Base-by-base conservation (phyloP, 2,329 filamentous ascomycete species). In the Colletotrichum sp. region DNA sequence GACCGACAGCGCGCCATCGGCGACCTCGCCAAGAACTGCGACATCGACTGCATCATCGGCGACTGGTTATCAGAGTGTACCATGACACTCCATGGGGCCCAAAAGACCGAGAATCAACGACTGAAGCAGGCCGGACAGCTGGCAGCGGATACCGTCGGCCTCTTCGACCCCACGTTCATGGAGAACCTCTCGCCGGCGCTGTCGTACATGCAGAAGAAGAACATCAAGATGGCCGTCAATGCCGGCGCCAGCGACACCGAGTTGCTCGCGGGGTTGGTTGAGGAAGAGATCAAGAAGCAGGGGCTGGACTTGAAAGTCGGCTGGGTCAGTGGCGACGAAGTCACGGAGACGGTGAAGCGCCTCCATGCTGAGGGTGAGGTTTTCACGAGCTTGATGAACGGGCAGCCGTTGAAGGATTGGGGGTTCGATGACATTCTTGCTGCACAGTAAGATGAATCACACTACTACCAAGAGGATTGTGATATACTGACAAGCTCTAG, bases 1-100 rank as follows among this genome's bases (percentile, higher is more conserved):
- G 86, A 87, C 78, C 82, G 86, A 44, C 84, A 86, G 75, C 82
- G 85, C 25, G 86, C 86, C 72, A 86, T 86, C 70, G 78, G 81
- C 32, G 83, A 84, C 36, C 81, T 87, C n/a, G 86, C 86, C 49
- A 83, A 83, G 76, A 80, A 85, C 81, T 78, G 82, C 77, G 82
- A 83, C 25, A 79, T 83, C 39, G 81, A 83, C 77, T 79, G 80
- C 76, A 82, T 81, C 72, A 80, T 82, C 61, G 80, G 80, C 36
- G 80, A 82, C 79, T 82, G 82, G 81, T 78, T 83, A 32, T 83
- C 82, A 34, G 82, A 83, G 64, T 79, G 80, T 74, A 84, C 81
- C 57, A 83, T 84, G 81, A 82, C 81, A 8, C 59, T 62, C n/a
- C 59, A 62, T 8, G 59, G 59, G 8, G 13, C 78, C 5, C 77